Base-by-base conservation (phyloP, 805 yeast genomes). In the Maudiozyma barnettii region DNA sequence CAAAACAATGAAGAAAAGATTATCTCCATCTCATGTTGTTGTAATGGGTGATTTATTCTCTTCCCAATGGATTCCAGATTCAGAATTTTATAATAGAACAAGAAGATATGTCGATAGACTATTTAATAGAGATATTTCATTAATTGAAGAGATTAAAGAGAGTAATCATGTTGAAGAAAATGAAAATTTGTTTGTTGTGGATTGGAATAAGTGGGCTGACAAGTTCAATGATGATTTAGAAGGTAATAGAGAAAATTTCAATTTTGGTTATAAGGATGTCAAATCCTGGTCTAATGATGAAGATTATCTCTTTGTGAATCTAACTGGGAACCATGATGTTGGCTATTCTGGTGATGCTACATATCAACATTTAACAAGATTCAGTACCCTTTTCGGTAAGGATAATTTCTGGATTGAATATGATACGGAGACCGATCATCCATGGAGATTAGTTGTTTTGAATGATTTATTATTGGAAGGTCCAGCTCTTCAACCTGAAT, bases 271-370 rank as follows among this genome's bases (percentile, higher is more conserved):
- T 58, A 64, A 67, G 43, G 78, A 84, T 61, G 77, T 82, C 5
- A 77, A 78, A 52, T 84, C 82, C 56, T 85, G 95, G 95, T 69
- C 73, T 36, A 58, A 65, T 19, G 56, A 66, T 21, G 72, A 74
- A 33, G 78, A 77, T 49, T 90, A 87, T 10, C 66, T 85, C 35
- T 78, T 91, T 59, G 75, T 88, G 51, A 93, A 93, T 62, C 69
- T 93, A 42, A 82, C 95, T 1, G 99, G 99, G 1, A 93, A 93
- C 63, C 99, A 93, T 63, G 99, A 93, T 63, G 81, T 91, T 43
- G 99, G 99, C 0, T 91, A 93, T 62, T 78, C 85, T 43, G 98
- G 98, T 0, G 99, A 93, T 65, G 87, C 95, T 38, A 89, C 96
- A 0, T 80, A 81, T 70, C 96, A 87, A 58, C 95, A 95, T 58